Evolutionary conservation across 208 protist species (phyloP), one percentile per base, ranked within the genome.

Genomic region (Trypanosoma scelopori): DNA sequence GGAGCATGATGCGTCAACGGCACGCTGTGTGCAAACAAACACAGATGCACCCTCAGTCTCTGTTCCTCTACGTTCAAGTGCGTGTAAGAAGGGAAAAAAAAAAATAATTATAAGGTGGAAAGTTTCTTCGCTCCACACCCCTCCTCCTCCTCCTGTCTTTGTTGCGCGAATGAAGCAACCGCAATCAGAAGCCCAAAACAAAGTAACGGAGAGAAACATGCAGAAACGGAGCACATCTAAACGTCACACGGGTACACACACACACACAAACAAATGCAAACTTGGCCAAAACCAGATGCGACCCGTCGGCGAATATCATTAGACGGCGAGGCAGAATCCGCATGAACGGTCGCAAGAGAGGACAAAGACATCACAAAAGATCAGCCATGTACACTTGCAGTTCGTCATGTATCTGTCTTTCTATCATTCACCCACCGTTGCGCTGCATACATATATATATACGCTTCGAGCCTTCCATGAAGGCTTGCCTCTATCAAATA

Each of bases 401-500:
- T 9, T 37, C 9, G 32, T 11, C 9, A 9, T 9, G 32, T 37
- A 37, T 37, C 32, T 3, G 32, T 37, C 3, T 37, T 3, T 37
- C 32, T 9, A 37, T n/a, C n/a, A n/a, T n/a, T n/a, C 32, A 37
- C 32, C 32, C 3, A 3, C 9, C 9, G 32, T 37, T 37, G 32
- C 9, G 32, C 32, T 9, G 32, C 9, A 9, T 37, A 37, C 9
- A 11, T 37, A 37, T 49, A 25, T 50, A 22, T 47, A 49, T 48
- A 1, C 18, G 39, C 5, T 55, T 25, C 47, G 43, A 25, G 42
- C 16, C 23, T 35, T 56, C 46, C 16, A 12, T 43, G 25, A 46
- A 16, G 3, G 11, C 22, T 45, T 67, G 42, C 37, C 35, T 58
- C 37, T 42, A 67, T 48, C 74, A 93, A 30, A 93, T 78, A 52